Percentiles rank a stretch among this genome's conserved stretches.
Conservation (phyloP, 345 rosid species). For the Melaleuca quinquenervia region DNA sequence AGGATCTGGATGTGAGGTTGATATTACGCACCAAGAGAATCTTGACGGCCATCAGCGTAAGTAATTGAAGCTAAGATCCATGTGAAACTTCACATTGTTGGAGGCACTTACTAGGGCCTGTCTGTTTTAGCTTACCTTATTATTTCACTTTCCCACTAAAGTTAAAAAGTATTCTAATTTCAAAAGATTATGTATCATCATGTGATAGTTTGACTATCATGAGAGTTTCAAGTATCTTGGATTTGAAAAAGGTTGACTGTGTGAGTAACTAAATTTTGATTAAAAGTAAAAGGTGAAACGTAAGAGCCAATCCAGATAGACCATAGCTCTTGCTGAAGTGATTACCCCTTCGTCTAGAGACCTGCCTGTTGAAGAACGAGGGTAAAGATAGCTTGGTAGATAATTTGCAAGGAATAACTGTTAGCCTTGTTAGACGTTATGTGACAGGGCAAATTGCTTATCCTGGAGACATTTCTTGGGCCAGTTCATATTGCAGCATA, state of each 20-base stretch:
- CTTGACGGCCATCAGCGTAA: constrained; percentile 18
- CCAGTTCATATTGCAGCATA: not conserved
- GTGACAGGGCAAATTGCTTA: not conserved
- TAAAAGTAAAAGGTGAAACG: not conserved
- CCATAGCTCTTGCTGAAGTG: not conserved
- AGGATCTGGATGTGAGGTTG: constrained; percentile 58
- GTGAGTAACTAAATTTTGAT: not conserved
- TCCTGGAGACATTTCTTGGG: not conserved
- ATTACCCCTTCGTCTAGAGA: not conserved
- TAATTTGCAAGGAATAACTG: not conserved
- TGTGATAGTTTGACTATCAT: not conserved
- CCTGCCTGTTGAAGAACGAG: not conserved
- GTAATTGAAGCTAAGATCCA: not conserved
- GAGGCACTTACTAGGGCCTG: not conserved
- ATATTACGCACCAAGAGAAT: constrained; percentile 34
- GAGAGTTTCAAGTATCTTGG: not conserved
- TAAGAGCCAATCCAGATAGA: not conserved
- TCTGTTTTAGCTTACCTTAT: not conserved
- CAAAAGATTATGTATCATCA: not conserved
- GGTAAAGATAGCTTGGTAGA: not conserved
- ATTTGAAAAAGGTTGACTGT: not conserved
- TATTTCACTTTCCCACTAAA: not conserved
- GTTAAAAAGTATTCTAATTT: not conserved
- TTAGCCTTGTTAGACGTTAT: not conserved
- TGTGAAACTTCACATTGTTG: not conserved